Evolutionary conservation across 2,329 filamentous ascomycete species (phyloP).

Genomic region (Dissoconium aciculare): DNA sequence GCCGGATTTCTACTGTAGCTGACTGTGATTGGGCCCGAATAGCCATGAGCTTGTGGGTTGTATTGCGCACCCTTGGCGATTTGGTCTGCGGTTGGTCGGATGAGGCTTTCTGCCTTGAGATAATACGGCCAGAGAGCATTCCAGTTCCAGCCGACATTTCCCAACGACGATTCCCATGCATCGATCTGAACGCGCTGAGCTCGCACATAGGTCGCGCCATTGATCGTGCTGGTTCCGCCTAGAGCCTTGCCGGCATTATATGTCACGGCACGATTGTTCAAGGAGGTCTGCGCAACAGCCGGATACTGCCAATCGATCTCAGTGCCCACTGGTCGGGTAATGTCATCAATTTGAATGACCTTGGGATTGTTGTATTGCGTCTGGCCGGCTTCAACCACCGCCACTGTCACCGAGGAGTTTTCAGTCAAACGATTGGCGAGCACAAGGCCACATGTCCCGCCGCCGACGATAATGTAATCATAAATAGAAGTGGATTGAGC

Average conservation of each 20-base stretch:
- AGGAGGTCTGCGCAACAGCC: slow-evolving; percentile 10
- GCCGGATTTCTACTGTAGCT: slow-evolving; percentile 8
- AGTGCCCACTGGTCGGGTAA: slow-evolving; percentile 23
- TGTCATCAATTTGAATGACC: slow-evolving; percentile 29
- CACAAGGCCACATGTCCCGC: slow-evolving; percentile 18
- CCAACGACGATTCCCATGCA: slow-evolving; percentile 23
- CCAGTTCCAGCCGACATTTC: slow-evolving; percentile 27
- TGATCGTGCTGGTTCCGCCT: slow-evolving; percentile 27
- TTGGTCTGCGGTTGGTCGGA: slow-evolving; percentile 5
- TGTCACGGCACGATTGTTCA: slow-evolving; percentile 7
- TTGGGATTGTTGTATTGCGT: slow-evolving; percentile 8
- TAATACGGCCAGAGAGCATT: slow-evolving; percentile 18
- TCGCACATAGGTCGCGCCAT: slow-evolving; percentile 22
- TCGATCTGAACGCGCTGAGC: slow-evolving; percentile 12
- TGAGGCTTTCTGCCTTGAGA: slow-evolving; percentile 9
- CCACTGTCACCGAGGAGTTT: slow-evolving; percentile 20
- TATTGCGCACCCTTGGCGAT: slow-evolving; percentile 6
- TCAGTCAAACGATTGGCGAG: slow-evolving; percentile 18
- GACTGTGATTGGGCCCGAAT: slow-evolving; percentile 7
- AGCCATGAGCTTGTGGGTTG: slow-evolving; percentile 4
- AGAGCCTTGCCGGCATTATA: slow-evolving; percentile 23
- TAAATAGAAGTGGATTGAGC: neutral
- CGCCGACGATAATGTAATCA: slow-evolving; percentile 16
- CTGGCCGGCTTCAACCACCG: slow-evolving; percentile 10
- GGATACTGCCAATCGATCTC: slow-evolving; percentile 14